Percentiles rank a stretch among this genome's conserved stretches.
Evolutionary conservation across 768 basidiomycete genomes (phyloP).

Genomic region (Boletellus ananas): DNA sequence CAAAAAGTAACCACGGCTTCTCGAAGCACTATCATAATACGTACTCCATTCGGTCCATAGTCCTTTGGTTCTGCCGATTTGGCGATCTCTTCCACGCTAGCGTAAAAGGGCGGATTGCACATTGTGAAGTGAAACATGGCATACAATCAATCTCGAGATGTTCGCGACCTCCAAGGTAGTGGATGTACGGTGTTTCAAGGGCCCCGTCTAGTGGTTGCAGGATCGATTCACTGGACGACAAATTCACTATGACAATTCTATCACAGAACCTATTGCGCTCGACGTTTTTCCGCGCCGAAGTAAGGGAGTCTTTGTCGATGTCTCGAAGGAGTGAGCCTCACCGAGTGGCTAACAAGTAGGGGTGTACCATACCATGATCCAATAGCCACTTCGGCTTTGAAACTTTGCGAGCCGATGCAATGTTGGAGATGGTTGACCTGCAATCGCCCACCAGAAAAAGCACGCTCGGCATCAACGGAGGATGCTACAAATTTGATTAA

Average conservation of each 20-base stretch:
- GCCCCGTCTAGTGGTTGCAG: slow-evolving; percentile 32
- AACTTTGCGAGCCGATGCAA: too few species aligned
- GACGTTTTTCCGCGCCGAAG: slow-evolving; percentile 56
- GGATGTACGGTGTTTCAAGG: slow-evolving; percentile 3
- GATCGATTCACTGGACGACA: slow-evolving; percentile 38
- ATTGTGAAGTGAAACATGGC: slow-evolving; percentile 73
- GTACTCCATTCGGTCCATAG: slow-evolving; percentile 64
- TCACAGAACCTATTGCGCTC: slow-evolving; percentile 48
- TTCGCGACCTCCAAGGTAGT: neutral
- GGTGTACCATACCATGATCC: too few species aligned
- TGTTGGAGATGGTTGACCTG: too few species aligned
- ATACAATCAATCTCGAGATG: neutral
- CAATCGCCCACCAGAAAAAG: too few species aligned
- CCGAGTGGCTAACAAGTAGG: neutral
- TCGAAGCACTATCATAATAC: slow-evolving; percentile 16
- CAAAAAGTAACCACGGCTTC: neutral
- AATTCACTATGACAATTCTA: slow-evolving; percentile 47
- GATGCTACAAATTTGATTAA: too few species aligned
- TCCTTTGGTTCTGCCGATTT: slow-evolving; percentile 61
- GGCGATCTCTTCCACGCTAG: slow-evolving; percentile 63
- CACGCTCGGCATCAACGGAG: too few species aligned
- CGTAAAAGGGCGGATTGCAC: slow-evolving; percentile 97
- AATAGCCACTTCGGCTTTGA: too few species aligned
- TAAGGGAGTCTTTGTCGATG: slow-evolving; percentile 60
- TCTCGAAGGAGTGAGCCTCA: slow-evolving; percentile 42